Evolutionary conservation across 441 rosid genomes (phyloP).

Genomic region (Hura crepitans): DNA sequence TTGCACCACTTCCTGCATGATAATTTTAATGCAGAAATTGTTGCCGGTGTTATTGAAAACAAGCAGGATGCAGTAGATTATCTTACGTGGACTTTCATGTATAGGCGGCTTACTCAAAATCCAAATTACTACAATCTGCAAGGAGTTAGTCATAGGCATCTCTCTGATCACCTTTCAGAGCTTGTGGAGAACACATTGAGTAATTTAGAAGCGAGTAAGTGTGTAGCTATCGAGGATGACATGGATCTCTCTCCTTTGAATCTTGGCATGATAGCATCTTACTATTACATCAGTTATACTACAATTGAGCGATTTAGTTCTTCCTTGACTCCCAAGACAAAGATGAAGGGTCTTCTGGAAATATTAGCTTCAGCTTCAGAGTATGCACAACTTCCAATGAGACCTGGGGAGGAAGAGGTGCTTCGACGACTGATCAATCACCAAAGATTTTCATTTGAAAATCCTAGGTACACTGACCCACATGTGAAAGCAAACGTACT

Average conservation of each 20-base stretch:
- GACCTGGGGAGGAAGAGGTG: slow-evolving; percentile 86
- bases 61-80: slow-evolving; percentile 98
- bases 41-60: slow-evolving; percentile 74
- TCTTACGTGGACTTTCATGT: slow-evolving; percentile 79
- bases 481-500: slow-evolving; percentile 86
- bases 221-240: slow-evolving; percentile 70
- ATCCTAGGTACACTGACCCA: slow-evolving; percentile 70
- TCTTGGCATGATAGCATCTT: slow-evolving; percentile 89
- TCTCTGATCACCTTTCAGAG: slow-evolving; percentile 95
- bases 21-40: slow-evolving; percentile 84
- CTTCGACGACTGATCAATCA: slow-evolving; percentile 75
- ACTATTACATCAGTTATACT: slow-evolving; percentile 78
- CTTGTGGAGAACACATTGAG: slow-evolving; percentile 79
- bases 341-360: slow-evolving; percentile 89
- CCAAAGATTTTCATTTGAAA: slow-evolving; percentile 88
- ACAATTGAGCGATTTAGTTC: slow-evolving; percentile 90
- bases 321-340: slow-evolving; percentile 70
- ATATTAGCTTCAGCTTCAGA: slow-evolving; percentile 93
- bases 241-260: slow-evolving; percentile 68
- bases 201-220: slow-evolving; percentile 80
- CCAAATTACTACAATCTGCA: slow-evolving; percentile 97
- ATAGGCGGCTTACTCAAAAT: slow-evolving; percentile 83
- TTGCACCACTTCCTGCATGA: slow-evolving; percentile 87
- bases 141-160: slow-evolving; percentile 90
- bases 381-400: slow-evolving; percentile 64